Conservation (phyloP, 306 rosid genomes). For the Prinsepia uniflora region DNA sequence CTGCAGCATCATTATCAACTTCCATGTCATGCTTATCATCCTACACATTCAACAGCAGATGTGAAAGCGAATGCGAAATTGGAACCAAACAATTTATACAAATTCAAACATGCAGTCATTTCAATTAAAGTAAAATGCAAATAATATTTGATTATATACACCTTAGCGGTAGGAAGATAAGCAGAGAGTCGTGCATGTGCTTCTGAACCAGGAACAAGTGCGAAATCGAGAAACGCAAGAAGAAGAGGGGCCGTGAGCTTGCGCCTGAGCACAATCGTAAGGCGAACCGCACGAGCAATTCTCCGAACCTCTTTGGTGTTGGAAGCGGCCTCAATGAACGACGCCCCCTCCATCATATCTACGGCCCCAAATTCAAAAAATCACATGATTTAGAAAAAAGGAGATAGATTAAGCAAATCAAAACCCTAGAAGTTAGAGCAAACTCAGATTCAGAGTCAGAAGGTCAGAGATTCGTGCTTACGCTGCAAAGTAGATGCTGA, state of each 20-base stretch:
- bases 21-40: constrained; percentile 57
- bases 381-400: not conserved
- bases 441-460: not conserved
- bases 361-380: not conserved
- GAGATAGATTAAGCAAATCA: not conserved
- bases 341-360: constrained; percentile 57
- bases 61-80: not conserved
- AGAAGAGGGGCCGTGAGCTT: constrained; percentile 44
- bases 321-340: constrained; percentile 56
- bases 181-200: constrained; percentile 40
- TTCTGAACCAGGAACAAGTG: constrained; percentile 46
- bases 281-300: constrained; percentile 42
- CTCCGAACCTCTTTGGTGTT: constrained; percentile 42
- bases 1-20: constrained; percentile 41
- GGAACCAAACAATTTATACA: not conserved
- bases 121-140: not conserved
- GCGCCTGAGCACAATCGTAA: constrained; percentile 44
- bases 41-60: constrained; percentile 16
- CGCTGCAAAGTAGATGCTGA: not conserved
- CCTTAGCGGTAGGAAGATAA: constrained; percentile 19
- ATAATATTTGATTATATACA: not conserved
- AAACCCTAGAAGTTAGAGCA: not conserved
- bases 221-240: constrained; percentile 40
- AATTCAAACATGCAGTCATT: not conserved
- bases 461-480: not conserved